These are phyloP conservation scores for Heliosperma pusillum DNA, from an alignment of 148 eudicot genomes.

Conservation along the genomic window DNA sequence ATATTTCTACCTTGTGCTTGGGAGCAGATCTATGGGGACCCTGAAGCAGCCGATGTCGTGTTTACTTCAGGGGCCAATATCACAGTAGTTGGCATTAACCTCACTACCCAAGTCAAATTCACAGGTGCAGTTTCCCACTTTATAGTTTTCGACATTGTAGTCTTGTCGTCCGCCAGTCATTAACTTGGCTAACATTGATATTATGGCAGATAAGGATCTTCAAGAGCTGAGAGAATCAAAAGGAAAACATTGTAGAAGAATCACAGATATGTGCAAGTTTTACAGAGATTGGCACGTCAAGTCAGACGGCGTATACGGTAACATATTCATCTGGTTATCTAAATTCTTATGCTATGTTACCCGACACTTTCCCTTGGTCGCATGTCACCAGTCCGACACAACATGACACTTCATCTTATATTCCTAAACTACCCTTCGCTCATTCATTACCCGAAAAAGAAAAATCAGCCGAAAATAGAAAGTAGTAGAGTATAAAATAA, in stretches of 20 bases:
- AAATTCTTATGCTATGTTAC: background rate
- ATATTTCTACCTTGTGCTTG: background rate
- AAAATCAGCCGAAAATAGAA: no score
- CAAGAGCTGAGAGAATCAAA: slow-evolving; percentile 54
- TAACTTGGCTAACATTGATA: background rate
- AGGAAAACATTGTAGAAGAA: slow-evolving; percentile 57
- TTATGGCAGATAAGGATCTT: slow-evolving; percentile 64
- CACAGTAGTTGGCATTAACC: slow-evolving; percentile 78
- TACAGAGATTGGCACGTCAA: slow-evolving; percentile 85
- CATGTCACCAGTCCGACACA: no score
- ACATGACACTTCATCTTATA: no score
- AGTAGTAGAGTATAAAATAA: no score
- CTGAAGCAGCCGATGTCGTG: slow-evolving; percentile 93
- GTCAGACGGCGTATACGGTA: slow-evolving; percentile 88
- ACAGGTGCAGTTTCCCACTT: slow-evolving; percentile 41
- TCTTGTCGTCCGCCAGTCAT: background rate
- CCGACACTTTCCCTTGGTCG: no score
- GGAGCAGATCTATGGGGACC: slow-evolving; percentile 82
- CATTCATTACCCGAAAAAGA: no score
- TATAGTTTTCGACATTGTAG: background rate
- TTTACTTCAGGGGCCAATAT: slow-evolving; percentile 90
- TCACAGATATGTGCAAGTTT: slow-evolving; percentile 74
- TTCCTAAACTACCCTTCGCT: no score
- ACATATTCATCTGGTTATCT: background rate
- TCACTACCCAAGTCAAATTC: slow-evolving; percentile 81